Percentiles rank a stretch among this genome's conserved stretches.
These are phyloP conservation scores for Azolla pinnata DNA, from an alignment of 75 land plant genomes.

Conservation along the genomic window DNA sequence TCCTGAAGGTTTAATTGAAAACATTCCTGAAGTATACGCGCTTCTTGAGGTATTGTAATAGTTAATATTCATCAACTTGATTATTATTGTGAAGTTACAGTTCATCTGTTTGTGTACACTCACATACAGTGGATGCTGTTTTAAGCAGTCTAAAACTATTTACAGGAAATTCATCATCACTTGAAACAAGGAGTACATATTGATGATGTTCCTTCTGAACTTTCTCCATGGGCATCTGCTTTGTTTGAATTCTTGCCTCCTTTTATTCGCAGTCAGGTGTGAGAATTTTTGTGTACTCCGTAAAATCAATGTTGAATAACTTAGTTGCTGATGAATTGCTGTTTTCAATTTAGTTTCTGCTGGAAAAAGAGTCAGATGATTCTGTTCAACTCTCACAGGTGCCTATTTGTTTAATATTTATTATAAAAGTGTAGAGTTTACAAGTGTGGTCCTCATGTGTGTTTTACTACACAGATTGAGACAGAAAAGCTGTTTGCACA, in stretches of 20 bases:
- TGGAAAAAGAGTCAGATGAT: constrained; percentile 90
- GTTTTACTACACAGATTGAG: too few relatives aligned
- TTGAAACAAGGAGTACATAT: constrained; percentile 52
- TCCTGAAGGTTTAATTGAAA: constrained; percentile 96
- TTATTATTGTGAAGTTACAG: too few relatives aligned
- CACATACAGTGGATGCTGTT: too few relatives aligned
- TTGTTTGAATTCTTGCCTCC: constrained; percentile 84
- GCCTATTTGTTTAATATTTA: constrained; percentile 1
- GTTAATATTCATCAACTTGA: too few relatives aligned
- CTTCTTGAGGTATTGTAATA: constrained; percentile 87
- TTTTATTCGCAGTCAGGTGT: constrained; percentile 79
- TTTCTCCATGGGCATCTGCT: constrained; percentile 98
- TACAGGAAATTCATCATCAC: constrained; percentile 84
- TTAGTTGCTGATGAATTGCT: not conserved
- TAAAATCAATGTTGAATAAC: not conserved
- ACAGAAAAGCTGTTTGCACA: constrained; percentile 95
- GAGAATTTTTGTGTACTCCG: not conserved
- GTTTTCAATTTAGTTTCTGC: constrained; percentile 55
- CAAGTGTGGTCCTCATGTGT: too few relatives aligned
- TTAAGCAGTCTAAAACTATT: too few relatives aligned
- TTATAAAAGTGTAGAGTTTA: not conserved
- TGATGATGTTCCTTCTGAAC: constrained; percentile 61
- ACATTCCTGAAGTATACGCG: constrained; percentile 97
- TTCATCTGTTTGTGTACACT: too few relatives aligned
- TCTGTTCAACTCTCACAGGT: constrained; percentile 97